Evolutionary conservation across 768 basidiomycete species (phyloP), one percentile per base, ranked within the genome.

Genomic region (Suillus ampliporus): DNA sequence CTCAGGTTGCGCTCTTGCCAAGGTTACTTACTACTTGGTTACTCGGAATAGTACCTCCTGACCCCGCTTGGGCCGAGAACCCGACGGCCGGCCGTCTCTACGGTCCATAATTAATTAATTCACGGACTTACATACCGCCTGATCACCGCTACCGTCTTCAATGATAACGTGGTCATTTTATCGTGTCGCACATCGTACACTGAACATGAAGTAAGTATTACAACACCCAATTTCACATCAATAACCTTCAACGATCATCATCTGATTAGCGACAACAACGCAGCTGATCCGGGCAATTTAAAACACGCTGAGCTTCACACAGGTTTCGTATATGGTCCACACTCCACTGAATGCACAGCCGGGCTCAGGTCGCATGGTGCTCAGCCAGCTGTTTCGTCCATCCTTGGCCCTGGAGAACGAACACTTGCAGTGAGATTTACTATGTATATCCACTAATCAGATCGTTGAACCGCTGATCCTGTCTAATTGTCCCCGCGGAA

Each of bases 11-110:
- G 34, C 15, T 9, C 52, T 23, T 61, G 57, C n/a, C n/a, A n/a
- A n/a, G n/a, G 61, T 61, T 61, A 61, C 56, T 43, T 57, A 28
- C 41, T 37, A 46, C 61, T 52, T 60, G 40, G 31, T 48, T 56
- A 56, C 54, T 56, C 54, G 53, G 38, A 40, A 26, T 40, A n/a
- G n/a, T n/a, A 13, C 54, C 54, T 56, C 54, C 54, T 56, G 38
- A 56, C 54, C 54, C 54, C 14, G 53, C 53, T 28, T 31, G 50
- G n/a, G 50, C 50, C 50, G 50, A 51, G 50, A 51, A 19, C 31
- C 35, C 35, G n/a, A n/a, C n/a, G 35, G 35, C 53, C 54, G 54
- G 54, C 54, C 54, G 54, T n/a, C n/a, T n/a, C n/a, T n/a, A n/a
- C 34, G 53, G 53, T 37, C 21, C 15, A 54, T 38, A 54, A 56